Conservation (phyloP, 1,284 basidiomycete species). For the Irpex lacteus region DNA sequence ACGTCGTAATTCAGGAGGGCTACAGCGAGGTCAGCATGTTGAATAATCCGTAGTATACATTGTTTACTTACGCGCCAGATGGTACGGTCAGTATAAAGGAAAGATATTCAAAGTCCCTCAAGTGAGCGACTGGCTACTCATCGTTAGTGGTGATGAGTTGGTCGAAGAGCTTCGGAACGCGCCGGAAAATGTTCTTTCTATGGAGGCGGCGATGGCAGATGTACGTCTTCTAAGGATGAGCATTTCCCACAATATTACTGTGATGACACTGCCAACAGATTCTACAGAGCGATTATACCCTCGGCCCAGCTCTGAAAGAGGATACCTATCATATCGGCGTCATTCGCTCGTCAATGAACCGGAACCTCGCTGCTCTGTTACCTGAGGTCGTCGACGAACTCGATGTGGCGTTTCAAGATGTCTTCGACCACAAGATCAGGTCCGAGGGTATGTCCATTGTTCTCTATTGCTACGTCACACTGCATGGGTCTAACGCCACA, state of each 20-base stretch:
- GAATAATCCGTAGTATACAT: neutral
- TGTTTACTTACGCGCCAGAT: neutral
- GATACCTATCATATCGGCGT: constrained; percentile 1
- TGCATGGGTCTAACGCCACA: neutral
- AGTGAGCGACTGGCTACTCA: constrained; percentile 1
- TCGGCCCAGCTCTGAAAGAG: neutral
- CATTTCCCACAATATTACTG: no score
- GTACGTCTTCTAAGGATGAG: neutral
- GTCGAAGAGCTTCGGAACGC: constrained; percentile 3
- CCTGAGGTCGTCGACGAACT: neutral
- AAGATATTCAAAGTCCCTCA: constrained; percentile 3
- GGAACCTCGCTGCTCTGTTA: neutral
- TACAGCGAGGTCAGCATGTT: neutral
- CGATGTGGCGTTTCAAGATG: neutral
- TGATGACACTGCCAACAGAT: neutral
- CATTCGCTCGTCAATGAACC: neutral
- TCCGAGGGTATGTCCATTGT: neutral
- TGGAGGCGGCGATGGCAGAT: neutral
- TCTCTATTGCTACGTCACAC: no score
- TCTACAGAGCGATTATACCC: constrained; percentile 2
- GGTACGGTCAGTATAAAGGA: neutral
- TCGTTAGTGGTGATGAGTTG: constrained; percentile 1
- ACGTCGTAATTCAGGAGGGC: neutral
- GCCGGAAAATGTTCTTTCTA: neutral
- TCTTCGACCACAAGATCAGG: neutral